Conservation (phyloP, 768 basidiomycete species). For the Paxillus rubicundulus region DNA sequence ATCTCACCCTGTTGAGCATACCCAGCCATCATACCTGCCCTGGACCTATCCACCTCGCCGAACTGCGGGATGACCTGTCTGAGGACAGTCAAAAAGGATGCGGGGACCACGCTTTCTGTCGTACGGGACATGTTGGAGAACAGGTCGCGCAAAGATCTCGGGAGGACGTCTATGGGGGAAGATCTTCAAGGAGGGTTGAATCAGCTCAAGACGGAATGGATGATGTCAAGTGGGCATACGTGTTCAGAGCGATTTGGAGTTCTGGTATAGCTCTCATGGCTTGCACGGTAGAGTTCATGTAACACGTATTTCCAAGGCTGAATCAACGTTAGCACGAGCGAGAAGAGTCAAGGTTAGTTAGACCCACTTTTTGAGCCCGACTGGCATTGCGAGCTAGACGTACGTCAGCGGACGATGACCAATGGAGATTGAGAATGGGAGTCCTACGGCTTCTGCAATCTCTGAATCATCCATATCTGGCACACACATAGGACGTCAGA, state of each 20-base stretch:
- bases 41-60: constrained; percentile 61
- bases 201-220: background rate
- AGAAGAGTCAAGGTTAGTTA: background rate
- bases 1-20: constrained; percentile 77
- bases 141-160: constrained; percentile 60
- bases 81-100: constrained; percentile 63
- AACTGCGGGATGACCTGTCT: constrained; percentile 88
- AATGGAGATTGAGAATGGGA: background rate
- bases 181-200: constrained; percentile 21
- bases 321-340: background rate
- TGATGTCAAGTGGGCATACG: constrained; percentile 38
- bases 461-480: constrained; percentile 83
- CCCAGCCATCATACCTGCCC: constrained; percentile 38
- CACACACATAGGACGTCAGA: constrained; percentile 15
- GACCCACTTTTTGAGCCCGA: constrained; percentile 73
- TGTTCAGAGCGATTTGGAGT: constrained; percentile 66
- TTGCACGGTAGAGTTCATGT: constrained; percentile 96
- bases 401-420: background rate
- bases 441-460: constrained; percentile 73
- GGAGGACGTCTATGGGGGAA: constrained; percentile 41
- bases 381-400: constrained; percentile 69
- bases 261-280: constrained; percentile 92
- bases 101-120: constrained; percentile 71
- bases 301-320: constrained; percentile 91
- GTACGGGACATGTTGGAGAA: constrained; percentile 74